A percentile compares a stretch with the other conserved stretches of the same genome.
These are phyloP conservation scores for Betula pendula DNA, from an alignment of 306 rosid species.

Conservation along the genomic window DNA sequence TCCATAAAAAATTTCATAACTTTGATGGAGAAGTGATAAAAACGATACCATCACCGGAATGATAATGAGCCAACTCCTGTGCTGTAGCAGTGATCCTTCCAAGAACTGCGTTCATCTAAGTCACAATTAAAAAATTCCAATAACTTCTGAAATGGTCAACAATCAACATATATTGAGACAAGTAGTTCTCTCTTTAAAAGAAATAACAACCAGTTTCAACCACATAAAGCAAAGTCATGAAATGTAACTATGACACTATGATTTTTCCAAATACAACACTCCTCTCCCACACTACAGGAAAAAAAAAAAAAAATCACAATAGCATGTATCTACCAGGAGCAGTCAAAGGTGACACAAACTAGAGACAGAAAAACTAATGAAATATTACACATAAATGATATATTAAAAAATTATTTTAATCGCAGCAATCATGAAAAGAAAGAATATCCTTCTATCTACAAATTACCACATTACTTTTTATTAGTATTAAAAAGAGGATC, in stretches of 20 bases:
- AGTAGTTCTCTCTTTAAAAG: too few relatives aligned
- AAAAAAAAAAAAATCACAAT: background rate
- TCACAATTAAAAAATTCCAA: constrained; percentile 23
- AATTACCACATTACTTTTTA: background rate
- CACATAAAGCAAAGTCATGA: background rate
- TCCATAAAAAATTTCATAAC: background rate
- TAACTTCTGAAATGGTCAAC: constrained; percentile 3
- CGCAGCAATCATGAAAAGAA: background rate
- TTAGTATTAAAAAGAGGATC: too few relatives aligned
- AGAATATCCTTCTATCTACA: background rate
- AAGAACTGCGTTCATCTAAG: constrained; percentile 92
- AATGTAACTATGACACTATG: background rate
- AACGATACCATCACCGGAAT: constrained; percentile 87
- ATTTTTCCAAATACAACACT: background rate
- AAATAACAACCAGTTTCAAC: background rate
- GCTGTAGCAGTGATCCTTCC: constrained; percentile 84
- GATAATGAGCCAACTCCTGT: constrained; percentile 94
- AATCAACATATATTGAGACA: background rate
- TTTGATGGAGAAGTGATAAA: background rate
- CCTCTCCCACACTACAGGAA: background rate
- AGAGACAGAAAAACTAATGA: background rate
- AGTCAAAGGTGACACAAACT: background rate
- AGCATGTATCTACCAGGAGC: background rate
- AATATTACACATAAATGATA: background rate
- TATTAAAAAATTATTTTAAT: background rate